Evolutionary conservation across 1,284 basidiomycete genomes (phyloP), one percentile per base, ranked within the genome.

Genomic region (Tilletia indica): DNA sequence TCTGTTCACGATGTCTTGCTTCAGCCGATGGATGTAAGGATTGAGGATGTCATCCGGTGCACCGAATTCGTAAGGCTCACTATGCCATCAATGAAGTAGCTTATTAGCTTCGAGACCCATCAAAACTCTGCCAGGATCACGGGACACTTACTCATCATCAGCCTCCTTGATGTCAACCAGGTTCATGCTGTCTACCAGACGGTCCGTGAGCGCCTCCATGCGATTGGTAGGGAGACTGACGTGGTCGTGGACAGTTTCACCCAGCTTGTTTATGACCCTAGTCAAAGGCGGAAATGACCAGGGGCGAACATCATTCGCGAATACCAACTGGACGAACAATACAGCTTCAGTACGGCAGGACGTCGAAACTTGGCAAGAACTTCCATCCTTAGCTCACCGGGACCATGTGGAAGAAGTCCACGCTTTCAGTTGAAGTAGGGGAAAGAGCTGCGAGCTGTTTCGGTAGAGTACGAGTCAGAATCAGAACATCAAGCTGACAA

Each of bases 301-400:
- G 74, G 90, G 91, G 73, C 93, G 89, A 69, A 95, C 87, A 79
- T 99, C 96, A 80, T 98, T 94, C 3, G 93, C 92, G 81, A 97
- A 98, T 0, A 96, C 96, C 87, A 97, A 90, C 91, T 95, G 79
- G 6, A 74, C 47, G 66, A 72, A 70, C 69, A 49, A 61, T 63
- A 45, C 6, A 12, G 9, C 14, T 34, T 64, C 61, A 39, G 34
- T 21, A 34, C 19, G 31, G 34, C 8, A 14, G 31, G 31, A 6
- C 3, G 8, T 12, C 3, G 34, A 14, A 8, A 45, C 6, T 45
- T 8, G 6, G 42, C 3, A 9, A 14, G 8, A 4, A 38, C 31
- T 64, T 11, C 34, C 16, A 12, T 5, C 6, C 14, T 8, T 25
- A 4, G 39, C 58, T 0, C 9, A 63, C 66, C 45, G 72, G 45